phyloP scores from a whole-genome alignment of 495 filamentous ascomycete species.

The Tirmania nivea region DNA sequence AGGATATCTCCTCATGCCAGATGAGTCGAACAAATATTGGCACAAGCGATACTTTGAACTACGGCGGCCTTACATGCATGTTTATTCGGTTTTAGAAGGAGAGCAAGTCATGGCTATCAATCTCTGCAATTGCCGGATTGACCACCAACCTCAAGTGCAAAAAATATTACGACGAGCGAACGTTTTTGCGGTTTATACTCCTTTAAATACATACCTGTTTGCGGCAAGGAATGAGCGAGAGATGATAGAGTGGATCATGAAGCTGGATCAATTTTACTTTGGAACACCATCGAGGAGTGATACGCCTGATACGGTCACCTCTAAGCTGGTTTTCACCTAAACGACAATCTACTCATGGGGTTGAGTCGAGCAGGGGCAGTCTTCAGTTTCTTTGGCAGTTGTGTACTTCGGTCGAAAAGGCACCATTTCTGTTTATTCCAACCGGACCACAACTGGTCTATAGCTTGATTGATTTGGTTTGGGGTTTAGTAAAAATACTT shows the following conservation, averaged over 20 bases:
- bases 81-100: slow-evolving; percentile 60
- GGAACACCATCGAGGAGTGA: not conserved
- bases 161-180: slow-evolving; percentile 38
- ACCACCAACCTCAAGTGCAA: slow-evolving; percentile 69
- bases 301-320: too few species aligned
- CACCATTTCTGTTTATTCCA: too few species aligned
- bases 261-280: slow-evolving; percentile 38
- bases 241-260: slow-evolving; percentile 85
- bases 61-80: slow-evolving; percentile 73
- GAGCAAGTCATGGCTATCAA: slow-evolving; percentile 82
- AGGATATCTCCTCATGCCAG: slow-evolving; percentile 64
- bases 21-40: slow-evolving; percentile 56
- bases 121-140: slow-evolving; percentile 61
- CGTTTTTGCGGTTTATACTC: slow-evolving; percentile 80
- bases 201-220: slow-evolving; percentile 86
- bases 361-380: too few species aligned
- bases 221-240: slow-evolving; percentile 66
- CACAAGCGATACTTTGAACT: slow-evolving; percentile 81
- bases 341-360: too few species aligned
- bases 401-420: too few species aligned
- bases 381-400: too few species aligned
- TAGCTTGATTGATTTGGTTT: too few species aligned
- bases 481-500: too few species aligned
- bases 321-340: too few species aligned
- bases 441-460: too few species aligned